Evolutionary conservation across 2,329 filamentous ascomycete species (phyloP), one percentile per base, ranked within the genome.

Genomic region (Fusarium sp.): DNA sequence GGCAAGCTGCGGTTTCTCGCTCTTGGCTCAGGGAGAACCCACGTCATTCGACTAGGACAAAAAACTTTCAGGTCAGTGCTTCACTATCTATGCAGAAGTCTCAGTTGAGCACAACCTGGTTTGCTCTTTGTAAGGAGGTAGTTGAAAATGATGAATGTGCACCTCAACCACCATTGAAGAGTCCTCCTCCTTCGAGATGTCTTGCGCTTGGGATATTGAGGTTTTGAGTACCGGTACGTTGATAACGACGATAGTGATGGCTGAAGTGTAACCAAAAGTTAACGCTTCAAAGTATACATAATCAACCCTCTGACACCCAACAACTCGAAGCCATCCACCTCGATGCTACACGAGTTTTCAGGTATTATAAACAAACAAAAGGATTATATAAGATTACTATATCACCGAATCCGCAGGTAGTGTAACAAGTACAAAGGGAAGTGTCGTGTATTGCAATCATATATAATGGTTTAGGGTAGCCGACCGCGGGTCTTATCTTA

Each of bases 121-220:
- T 12, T 63, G 62, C 13, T 60, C 66, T 6, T 32, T n/a, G 13
- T 38, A 22, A 20, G 30, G 32, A 43, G 54, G 67, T 67, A 47
- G 69, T 30, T 52, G 78, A 77, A 77, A 10, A 73, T 82, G n/a
- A 56, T 79, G 57, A 82, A 83, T 32, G 78, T 83, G 15, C 80
- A 83, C 55, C 73, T 83, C 11, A 80, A 83, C 62, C 78, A 2
- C 74, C 79, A 8, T 58, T 72, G 0, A 20, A 7, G 8, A 32
- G 10, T 25, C 62, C 77, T 22, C 41, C 68, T 8, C 76, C 76
- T 5, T 79, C 74, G n/a, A 64, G 54, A 7, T 76, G 80, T 7
- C 78, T 44, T 82, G 16, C 25, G 41, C 69, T 25, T 25, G 43
- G 22, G 20, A 38, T 6, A 71, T 75, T 15, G 56, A 70, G 22